Conservation (phyloP, 2,329 filamentous ascomycete species). For the Calonectria pauciramosa region DNA sequence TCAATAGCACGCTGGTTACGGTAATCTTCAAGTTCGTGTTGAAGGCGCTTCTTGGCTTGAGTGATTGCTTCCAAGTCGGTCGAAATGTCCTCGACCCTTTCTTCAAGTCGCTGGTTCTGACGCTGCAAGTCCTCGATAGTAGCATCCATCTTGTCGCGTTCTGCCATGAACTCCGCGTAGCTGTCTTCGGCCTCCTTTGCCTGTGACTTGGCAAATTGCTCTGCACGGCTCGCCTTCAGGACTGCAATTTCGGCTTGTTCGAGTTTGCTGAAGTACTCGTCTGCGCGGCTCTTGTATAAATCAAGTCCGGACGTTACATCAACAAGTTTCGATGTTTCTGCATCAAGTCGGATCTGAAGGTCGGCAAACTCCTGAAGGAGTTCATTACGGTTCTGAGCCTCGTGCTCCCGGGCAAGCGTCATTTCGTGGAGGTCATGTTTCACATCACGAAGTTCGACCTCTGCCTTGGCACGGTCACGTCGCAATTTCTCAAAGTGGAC, state of each 20-base stretch:
- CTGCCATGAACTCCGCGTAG: slow-evolving; percentile 90
- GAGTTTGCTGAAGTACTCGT: slow-evolving; percentile 97
- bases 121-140: slow-evolving; percentile 91
- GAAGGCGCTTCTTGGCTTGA: slow-evolving; percentile 92
- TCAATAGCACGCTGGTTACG: slow-evolving; percentile 94
- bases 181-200: slow-evolving; percentile 92
- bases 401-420: slow-evolving; percentile 83
- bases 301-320: slow-evolving; percentile 88
- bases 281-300: slow-evolving; percentile 91
- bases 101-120: slow-evolving; percentile 90
- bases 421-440: slow-evolving; percentile 88
- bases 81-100: slow-evolving; percentile 90
- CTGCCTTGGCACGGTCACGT: slow-evolving; percentile 81
- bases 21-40: slow-evolving; percentile 98
- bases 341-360: slow-evolving; percentile 91
- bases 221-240: slow-evolving; percentile 89
- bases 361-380: slow-evolving; percentile 94
- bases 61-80: slow-evolving; percentile 88
- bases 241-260: slow-evolving; percentile 97
- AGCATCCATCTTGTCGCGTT: slow-evolving; percentile 90
- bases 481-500: slow-evolving; percentile 89
- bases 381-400: slow-evolving; percentile 88
- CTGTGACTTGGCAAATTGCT: slow-evolving; percentile 93
- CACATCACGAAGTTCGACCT: slow-evolving; percentile 89
- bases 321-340: slow-evolving; percentile 85